Evolutionary conservation across 768 basidiomycete genomes (phyloP).

Genomic region (Trametes maxima): DNA sequence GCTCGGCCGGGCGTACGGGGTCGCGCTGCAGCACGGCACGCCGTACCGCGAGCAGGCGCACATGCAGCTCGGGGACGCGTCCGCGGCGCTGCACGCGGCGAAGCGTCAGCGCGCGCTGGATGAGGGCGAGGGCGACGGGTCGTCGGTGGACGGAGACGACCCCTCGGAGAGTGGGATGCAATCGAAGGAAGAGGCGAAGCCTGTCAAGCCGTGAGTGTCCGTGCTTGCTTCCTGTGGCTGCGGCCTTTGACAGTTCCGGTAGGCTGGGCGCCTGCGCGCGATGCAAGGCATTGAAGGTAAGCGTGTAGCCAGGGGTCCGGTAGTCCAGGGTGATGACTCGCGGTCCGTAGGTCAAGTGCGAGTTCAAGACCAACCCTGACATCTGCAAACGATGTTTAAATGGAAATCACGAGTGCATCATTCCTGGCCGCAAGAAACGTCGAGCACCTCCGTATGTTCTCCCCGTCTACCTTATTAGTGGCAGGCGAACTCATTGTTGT

Average conservation of each 20-base stretch:
- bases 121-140: constrained; percentile 18
- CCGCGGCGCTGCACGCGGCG: constrained; percentile 14
- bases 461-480: neutral
- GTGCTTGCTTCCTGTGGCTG: neutral
- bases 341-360: constrained; percentile 68
- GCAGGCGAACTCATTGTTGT: neutral
- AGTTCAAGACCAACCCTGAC: constrained; percentile 71
- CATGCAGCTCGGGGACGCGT: constrained; percentile 11
- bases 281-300: constrained; percentile 61
- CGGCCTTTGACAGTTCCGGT: neutral
- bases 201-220: constrained; percentile 24
- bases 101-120: constrained; percentile 25
- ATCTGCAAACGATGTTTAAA: constrained; percentile 75
- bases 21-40: constrained; percentile 11
- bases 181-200: constrained; percentile 20
- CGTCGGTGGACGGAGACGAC: constrained; percentile 19
- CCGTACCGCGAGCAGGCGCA: constrained; percentile 15
- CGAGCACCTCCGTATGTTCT: constrained; percentile 71
- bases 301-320: constrained; percentile 4
- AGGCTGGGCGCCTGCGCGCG: constrained; percentile 64
- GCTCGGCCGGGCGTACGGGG: neutral
- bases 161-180: constrained; percentile 12
- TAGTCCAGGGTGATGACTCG: neutral
- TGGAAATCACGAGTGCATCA: constrained; percentile 72
- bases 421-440: constrained; percentile 84